These are phyloP conservation scores for Nevesoporus exiguus DNA, from an alignment of 768 basidiomycete genomes.

Conservation along the genomic window DNA sequence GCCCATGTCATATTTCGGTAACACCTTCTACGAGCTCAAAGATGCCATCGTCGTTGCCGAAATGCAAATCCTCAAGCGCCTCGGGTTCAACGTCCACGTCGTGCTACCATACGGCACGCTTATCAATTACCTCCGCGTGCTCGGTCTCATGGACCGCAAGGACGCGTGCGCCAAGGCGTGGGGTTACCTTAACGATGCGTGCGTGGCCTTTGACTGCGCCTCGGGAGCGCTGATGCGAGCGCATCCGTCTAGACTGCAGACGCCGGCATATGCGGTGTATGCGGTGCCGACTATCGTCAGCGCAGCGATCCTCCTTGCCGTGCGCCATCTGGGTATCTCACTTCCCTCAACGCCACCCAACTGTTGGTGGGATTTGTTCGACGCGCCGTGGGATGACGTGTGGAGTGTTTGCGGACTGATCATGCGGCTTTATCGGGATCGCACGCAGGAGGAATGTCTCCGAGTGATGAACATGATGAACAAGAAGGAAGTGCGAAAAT, in stretches of 20 bases:
- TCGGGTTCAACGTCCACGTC: conserved; percentile 94
- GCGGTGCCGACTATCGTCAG: conserved; percentile 88
- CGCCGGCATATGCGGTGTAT: conserved; percentile 87
- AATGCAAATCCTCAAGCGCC: conserved; percentile 95
- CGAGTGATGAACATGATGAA: conserved; percentile 55
- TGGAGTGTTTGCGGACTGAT: conserved; percentile 82
- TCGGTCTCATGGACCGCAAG: conserved; percentile 75
- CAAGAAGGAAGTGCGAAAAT: conserved; percentile 77
- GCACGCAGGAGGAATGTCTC: conserved; percentile 43
- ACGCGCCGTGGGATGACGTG: conserved; percentile 85
- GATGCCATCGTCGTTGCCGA: conserved; percentile 92
- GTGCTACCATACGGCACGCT: conserved; percentile 91
- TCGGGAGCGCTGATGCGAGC: not conserved
- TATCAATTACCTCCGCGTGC: conserved; percentile 88
- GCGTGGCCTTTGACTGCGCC: conserved; percentile 34
- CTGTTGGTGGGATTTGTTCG: conserved; percentile 94
- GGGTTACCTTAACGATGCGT: conserved; percentile 97
- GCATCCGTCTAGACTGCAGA: conserved; percentile 67
- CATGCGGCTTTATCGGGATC: conserved; percentile 71
- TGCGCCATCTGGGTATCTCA: conserved; percentile 65
- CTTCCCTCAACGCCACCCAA: conserved; percentile 69
- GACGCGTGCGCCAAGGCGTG: conserved; percentile 77
- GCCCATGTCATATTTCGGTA: conserved; percentile 88
- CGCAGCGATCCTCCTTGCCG: conserved; percentile 81
- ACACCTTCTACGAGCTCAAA: conserved; percentile 90